Evolutionary conservation across 2,329 filamentous ascomycete genomes (phyloP).

Genomic region (Phaeoacremonium minimum): DNA sequence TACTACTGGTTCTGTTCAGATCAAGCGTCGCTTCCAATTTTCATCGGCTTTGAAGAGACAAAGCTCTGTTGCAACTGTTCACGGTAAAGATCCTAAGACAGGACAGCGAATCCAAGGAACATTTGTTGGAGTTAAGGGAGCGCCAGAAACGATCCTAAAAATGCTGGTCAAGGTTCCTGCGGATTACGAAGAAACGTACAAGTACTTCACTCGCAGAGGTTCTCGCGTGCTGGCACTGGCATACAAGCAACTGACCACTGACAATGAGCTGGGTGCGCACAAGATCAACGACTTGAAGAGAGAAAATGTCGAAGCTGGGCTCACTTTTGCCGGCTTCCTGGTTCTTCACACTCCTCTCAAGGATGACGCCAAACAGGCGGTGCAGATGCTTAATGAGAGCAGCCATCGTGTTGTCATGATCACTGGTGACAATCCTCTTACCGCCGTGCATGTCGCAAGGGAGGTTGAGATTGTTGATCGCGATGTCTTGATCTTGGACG

Average conservation of each 20-base stretch:
- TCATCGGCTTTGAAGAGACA: conserved; percentile 95
- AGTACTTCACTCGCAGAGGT: conserved; percentile 94
- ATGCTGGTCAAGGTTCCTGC: conserved; percentile 81
- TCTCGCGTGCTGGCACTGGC: conserved; percentile 90
- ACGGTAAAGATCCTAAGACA: conserved; percentile 65
- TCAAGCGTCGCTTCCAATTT: conserved; percentile 97
- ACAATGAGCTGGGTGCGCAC: conserved; percentile 75
- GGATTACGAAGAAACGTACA: conserved; percentile 96
- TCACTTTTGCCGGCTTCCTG: conserved; percentile 91
- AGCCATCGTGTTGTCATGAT: conserved; percentile 99
- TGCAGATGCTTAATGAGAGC: conserved; percentile 97
- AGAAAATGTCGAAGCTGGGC: conserved; percentile 79
- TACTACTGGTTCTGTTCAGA: conserved; percentile 74
- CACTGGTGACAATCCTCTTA: conserved; percentile 95
- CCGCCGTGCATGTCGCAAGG: conserved; percentile 89
- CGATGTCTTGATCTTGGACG: conserved; percentile 90
- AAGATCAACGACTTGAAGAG: conserved; percentile 93
- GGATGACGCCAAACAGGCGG: conserved; percentile 88
- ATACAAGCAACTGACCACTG: conserved; percentile 84
- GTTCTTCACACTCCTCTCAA: conserved; percentile 95
- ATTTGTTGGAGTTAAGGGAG: conserved; percentile 94
- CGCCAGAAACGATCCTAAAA: conserved; percentile 92
- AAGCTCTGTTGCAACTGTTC: conserved; percentile 84
- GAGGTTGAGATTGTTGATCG: conserved; percentile 97
- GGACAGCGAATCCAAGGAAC: conserved; percentile 77